These are phyloP conservation scores for Zygnema circumcarinatum DNA, from an alignment of 139 green algal species.

Conservation along the genomic window DNA sequence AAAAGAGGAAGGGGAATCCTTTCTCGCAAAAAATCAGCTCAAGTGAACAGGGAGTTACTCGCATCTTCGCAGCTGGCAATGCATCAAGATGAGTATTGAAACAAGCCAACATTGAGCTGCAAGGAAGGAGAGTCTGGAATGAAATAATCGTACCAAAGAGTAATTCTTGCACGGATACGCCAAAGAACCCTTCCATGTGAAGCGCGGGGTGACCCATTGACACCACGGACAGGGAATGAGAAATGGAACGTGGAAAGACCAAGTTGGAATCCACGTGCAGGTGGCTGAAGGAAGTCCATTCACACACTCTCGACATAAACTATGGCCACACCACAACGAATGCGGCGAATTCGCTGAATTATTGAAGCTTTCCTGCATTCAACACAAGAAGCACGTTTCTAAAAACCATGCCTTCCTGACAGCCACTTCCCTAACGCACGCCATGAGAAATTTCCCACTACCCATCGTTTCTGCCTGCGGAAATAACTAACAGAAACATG, in stretches of 20 bases:
- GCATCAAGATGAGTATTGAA: too few species aligned
- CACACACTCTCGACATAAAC: slow-evolving; percentile 27
- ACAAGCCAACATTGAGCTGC: too few species aligned
- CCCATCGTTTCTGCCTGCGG: too few species aligned
- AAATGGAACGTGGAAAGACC: slow-evolving; percentile 5
- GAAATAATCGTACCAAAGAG: slow-evolving; percentile 17
- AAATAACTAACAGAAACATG: too few species aligned
- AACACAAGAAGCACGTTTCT: too few species aligned
- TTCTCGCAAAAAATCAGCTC: too few species aligned
- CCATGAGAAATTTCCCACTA: too few species aligned
- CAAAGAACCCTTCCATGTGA: not conserved
- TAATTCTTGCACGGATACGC: slow-evolving; percentile 32
- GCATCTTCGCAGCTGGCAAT: too few species aligned
- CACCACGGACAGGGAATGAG: slow-evolving; percentile 32
- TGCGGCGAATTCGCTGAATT: slow-evolving; percentile 11
- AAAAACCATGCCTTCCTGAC: too few species aligned
- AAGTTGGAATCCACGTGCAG: not conserved
- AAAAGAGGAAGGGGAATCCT: too few species aligned
- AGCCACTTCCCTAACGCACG: too few species aligned
- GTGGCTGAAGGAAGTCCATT: slow-evolving; percentile 6
- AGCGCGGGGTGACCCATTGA: slow-evolving; percentile 18
- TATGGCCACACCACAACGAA: slow-evolving; percentile 31
- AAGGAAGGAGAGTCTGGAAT: not conserved
- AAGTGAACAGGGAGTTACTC: too few species aligned
- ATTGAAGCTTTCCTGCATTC: slow-evolving; percentile 12